Percentiles rank a stretch among this genome's conserved stretches.
phyloP scores from a whole-genome alignment of 2,329 filamentous ascomycete species.

The Pseudogymnoascus sp. region DNA sequence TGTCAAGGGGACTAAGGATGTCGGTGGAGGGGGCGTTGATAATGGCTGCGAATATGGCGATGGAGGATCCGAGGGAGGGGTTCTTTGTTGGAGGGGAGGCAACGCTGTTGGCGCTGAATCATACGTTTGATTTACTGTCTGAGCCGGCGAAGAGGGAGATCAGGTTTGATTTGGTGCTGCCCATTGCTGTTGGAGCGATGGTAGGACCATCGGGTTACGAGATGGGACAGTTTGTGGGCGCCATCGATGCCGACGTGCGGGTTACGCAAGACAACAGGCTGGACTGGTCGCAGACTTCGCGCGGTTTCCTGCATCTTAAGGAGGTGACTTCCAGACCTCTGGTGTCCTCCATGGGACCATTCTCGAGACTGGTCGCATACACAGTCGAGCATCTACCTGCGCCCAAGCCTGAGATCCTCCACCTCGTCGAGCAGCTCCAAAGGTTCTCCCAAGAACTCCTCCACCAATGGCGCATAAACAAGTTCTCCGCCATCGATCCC shows the following conservation, averaged over 20 bases:
- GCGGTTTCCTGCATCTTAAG: slow-evolving; percentile 45
- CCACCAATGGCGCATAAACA: slow-evolving; percentile 60
- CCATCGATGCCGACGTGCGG: slow-evolving; percentile 52
- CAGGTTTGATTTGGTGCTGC: slow-evolving; percentile 51
- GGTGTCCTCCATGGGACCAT: slow-evolving; percentile 50
- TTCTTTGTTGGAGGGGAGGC: slow-evolving; percentile 41
- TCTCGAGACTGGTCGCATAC: slow-evolving; percentile 56
- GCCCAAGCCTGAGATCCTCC: slow-evolving; percentile 24
- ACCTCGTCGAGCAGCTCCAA: slow-evolving; percentile 44
- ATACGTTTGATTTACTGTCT: slow-evolving; percentile 52
- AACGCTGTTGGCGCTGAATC: slow-evolving; percentile 54
- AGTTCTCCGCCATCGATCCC: slow-evolving; percentile 56
- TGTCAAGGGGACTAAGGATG: slow-evolving; percentile 43
- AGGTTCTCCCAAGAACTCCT: slow-evolving; percentile 37
- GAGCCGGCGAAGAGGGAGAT: slow-evolving; percentile 43
- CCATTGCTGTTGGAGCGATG: slow-evolving; percentile 47
- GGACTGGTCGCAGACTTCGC: slow-evolving; percentile 49
- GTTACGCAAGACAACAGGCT: slow-evolving; percentile 43
- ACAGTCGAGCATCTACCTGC: slow-evolving; percentile 43
- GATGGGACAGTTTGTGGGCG: slow-evolving; percentile 55
- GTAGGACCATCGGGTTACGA: slow-evolving; percentile 55
- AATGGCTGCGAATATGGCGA: slow-evolving; percentile 50
- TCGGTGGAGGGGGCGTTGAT: slow-evolving; percentile 54
- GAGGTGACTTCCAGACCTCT: slow-evolving; percentile 49
- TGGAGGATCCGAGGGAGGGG: slow-evolving; percentile 42